A percentile compares a stretch with the other conserved stretches of the same genome.
Evolutionary conservation across 768 basidiomycete genomes (phyloP).

Genomic region (Stropharia rugosoannulata): DNA sequence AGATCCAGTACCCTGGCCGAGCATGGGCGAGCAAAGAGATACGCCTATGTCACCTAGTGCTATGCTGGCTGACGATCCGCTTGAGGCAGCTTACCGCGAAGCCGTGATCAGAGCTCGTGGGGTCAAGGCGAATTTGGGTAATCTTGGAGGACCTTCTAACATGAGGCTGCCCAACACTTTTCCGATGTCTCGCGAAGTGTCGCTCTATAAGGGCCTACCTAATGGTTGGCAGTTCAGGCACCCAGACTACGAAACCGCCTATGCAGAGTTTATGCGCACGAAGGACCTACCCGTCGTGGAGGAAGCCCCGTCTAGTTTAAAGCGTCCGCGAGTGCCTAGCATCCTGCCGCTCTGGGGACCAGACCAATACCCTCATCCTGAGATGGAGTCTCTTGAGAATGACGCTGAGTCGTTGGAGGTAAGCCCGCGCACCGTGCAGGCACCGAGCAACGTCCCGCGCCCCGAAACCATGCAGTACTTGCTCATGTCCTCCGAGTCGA

Average conservation of each 20-base stretch:
- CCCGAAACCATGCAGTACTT: slow-evolving; percentile 15
- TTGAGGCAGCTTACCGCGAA: slow-evolving; percentile 23
- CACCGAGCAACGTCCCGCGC: background rate
- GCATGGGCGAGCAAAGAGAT: background rate
- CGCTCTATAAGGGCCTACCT: slow-evolving; percentile 44
- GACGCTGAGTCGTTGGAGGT: slow-evolving; percentile 11
- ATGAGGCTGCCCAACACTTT: slow-evolving; percentile 16
- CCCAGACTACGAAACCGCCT: slow-evolving; percentile 32
- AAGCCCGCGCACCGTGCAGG: background rate
- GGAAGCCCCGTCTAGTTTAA: slow-evolving; percentile 1
- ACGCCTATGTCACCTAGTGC: slow-evolving; percentile 2
- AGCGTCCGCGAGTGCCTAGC: slow-evolving; percentile 38
- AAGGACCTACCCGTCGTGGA: slow-evolving; percentile 21
- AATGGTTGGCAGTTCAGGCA: slow-evolving; percentile 47
- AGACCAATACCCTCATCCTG: slow-evolving; percentile 18
- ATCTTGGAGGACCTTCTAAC: slow-evolving; percentile 5
- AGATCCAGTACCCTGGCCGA: slow-evolving; percentile 11
- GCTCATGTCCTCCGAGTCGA: slow-evolving; percentile 12
- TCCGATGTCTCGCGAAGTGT: slow-evolving; percentile 46
- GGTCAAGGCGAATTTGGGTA: slow-evolving; percentile 8
- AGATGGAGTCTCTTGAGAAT: slow-evolving; percentile 13
- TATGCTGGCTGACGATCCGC: slow-evolving; percentile 15
- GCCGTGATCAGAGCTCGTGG: slow-evolving; percentile 18
- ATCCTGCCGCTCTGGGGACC: slow-evolving; percentile 35
- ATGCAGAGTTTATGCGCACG: slow-evolving; percentile 33